phyloP scores from a whole-genome alignment of 1,284 basidiomycete species.

The Lentinula novae-zelandiae region DNA sequence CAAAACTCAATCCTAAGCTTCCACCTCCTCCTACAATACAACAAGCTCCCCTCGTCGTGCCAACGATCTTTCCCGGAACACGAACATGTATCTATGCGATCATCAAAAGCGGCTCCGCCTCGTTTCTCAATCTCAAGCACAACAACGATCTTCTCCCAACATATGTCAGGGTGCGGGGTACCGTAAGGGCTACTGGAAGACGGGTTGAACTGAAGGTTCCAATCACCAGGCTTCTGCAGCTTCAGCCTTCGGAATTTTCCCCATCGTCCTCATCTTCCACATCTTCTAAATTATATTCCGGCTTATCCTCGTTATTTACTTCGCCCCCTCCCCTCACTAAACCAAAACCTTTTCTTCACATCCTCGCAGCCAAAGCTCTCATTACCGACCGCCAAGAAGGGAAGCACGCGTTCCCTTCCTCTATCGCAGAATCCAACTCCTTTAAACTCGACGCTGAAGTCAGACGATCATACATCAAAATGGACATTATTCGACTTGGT shows the following conservation, averaged over 20 bases:
- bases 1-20: neutral
- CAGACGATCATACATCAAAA: conserved; percentile 1
- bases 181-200: too few relatives aligned
- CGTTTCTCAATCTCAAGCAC: too few relatives aligned
- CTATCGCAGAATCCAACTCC: neutral
- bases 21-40: conserved; percentile 5
- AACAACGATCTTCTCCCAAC: too few relatives aligned
- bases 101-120: neutral
- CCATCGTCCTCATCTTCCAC: too few relatives aligned
- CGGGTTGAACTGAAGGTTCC: too few relatives aligned
- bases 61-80: neutral
- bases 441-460: neutral
- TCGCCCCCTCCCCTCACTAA: too few relatives aligned
- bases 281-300: too few relatives aligned
- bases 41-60: conserved; percentile 1
- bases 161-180: too few relatives aligned
- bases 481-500: conserved; percentile 10
- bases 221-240: too few relatives aligned
- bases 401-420: neutral
- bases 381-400: conserved; percentile 9
- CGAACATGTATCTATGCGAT: conserved; percentile 8
- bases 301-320: neutral
- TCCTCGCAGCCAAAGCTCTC: conserved; percentile 10
- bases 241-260: too few relatives aligned
- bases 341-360: conserved; percentile 2